Conservation (phyloP, 164 flowering plant species). For the Echeveria elegans region DNA sequence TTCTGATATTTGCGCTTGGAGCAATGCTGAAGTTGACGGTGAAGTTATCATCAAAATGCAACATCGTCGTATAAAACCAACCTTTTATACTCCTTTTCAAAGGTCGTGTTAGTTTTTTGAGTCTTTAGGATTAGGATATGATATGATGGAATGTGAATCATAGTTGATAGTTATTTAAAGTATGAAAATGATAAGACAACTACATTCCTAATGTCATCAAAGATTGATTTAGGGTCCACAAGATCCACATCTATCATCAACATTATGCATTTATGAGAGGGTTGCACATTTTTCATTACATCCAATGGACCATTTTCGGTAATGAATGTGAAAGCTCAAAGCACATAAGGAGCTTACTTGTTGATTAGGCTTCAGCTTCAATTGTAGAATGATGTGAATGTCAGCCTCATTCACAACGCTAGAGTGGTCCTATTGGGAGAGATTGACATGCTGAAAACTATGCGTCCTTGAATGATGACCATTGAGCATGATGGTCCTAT, state of each 20-base stretch:
- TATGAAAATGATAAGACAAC: conserved; percentile 3
- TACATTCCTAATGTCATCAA: conserved; percentile 7
- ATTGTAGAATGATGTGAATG: not conserved
- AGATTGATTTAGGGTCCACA: conserved; percentile 9
- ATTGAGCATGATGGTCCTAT: not conserved
- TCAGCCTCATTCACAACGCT: not conserved
- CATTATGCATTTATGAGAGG: not conserved
- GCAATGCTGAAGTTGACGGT: not conserved
- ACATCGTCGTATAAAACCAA: not conserved
- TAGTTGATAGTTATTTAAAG: conserved; percentile 2
- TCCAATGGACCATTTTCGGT: conserved; percentile 2
- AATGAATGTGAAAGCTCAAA: not conserved
- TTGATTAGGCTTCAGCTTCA: not conserved
- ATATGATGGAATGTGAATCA: not conserved
- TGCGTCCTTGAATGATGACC: not conserved
- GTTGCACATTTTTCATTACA: not conserved
- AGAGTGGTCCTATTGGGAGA: conserved; percentile 5
- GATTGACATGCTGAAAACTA: conserved; percentile 1
- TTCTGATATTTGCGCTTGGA: not conserved
- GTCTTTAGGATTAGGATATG: not conserved
- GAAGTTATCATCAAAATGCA: not conserved
- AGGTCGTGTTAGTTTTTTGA: too few relatives aligned
- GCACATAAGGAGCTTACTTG: not conserved
- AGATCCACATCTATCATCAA: not conserved
- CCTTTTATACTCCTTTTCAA: not conserved